phyloP scores from a whole-genome alignment of 495 filamentous ascomycete genomes.

The Trichocladium antarcticum region DNA sequence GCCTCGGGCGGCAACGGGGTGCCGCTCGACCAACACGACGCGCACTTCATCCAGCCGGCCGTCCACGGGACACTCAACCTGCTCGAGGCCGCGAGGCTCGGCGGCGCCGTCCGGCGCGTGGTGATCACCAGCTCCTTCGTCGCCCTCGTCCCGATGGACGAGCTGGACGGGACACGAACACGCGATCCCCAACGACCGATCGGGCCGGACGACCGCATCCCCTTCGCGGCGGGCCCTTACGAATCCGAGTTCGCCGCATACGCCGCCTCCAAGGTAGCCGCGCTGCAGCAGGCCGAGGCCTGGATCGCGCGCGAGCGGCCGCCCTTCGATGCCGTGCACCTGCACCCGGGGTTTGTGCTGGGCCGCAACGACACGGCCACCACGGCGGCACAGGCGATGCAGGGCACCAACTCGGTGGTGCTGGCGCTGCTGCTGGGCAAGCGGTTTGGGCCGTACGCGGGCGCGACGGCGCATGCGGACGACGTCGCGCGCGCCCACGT shows the following conservation, averaged over 20 bases:
- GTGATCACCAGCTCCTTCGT: conserved; percentile 41
- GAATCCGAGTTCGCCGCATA: conserved; percentile 29
- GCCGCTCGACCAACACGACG: conserved; percentile 32
- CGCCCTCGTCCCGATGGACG: conserved; percentile 20
- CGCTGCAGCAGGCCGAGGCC: conserved; percentile 33
- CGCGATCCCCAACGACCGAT: conserved; percentile 9
- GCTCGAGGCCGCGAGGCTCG: conserved; percentile 53
- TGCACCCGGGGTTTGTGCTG: conserved; percentile 37
- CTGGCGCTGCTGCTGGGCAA: conserved; percentile 29
- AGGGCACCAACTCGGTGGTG: conserved; percentile 29
- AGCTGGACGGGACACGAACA: conserved; percentile 16
- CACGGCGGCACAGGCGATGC: conserved; percentile 22
- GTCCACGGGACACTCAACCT: conserved; percentile 65
- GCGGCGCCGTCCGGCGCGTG: conserved; percentile 53
- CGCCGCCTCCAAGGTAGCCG: conserved; percentile 32
- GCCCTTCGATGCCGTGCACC: conserved; percentile 36
- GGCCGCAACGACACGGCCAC: conserved; percentile 35
- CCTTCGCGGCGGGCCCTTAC: conserved; percentile 29
- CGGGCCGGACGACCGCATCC: conserved; percentile 19
- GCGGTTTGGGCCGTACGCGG: conserved; percentile 20
- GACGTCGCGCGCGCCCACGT: conserved; percentile 39
- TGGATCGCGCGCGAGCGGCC: conserved; percentile 34
- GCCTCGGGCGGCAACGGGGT: conserved; percentile 42
- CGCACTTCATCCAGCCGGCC: conserved; percentile 59
- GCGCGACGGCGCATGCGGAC: conserved; percentile 31